Base-by-base conservation (phyloP, 179 eudicot genomes). In the Silene noctiflora region DNA sequence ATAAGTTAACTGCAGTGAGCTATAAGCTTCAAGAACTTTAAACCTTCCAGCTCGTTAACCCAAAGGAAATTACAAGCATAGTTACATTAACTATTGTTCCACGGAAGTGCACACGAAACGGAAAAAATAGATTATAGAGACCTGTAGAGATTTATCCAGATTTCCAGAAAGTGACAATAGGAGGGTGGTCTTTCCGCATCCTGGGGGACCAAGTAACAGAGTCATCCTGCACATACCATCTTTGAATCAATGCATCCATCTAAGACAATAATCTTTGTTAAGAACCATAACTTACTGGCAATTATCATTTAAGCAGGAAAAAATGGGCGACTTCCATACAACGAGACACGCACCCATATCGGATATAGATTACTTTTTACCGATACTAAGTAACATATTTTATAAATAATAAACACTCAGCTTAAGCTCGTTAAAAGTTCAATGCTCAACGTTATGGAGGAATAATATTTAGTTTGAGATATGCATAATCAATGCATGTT, bases 171-270 rank as follows among this genome's bases (percentile, higher is more conserved):
- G 95, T 46, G 97, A 91, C 87, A 88, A 88, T 80, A 93, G 53
- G 5, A 93, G 80, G 61, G 97, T 82, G 46, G 92, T 91, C 83
- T 90, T 93, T 33, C 98, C 98, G 65, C 98, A 90, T 75, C 98
- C 98, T 13, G 97, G 98, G 66, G 96, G 96, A 76, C 97, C 97
- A 80, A 92, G 97, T 73, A 92, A 81, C 59, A 53, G n/a, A 53
- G 58, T 17, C 58, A 53, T 53, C 58, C 58, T 53, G 19, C 58
- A 53, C 58, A 53, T 16, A 53, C 46, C 46, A 39, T 39, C 46
- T 39, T 39, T 39, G 11, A 7, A 39, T 39, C 11, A 39, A 39
- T 39, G 46, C 2, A 39, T 39, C 11, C 2, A 33, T 33, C 39
- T 33, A 33, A 5, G 39, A 33, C 39, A 33, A 33, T 33, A 33